Base-by-base conservation (phyloP, 192 early-diverging fungal species). In the Cladochytrium replicatum region DNA sequence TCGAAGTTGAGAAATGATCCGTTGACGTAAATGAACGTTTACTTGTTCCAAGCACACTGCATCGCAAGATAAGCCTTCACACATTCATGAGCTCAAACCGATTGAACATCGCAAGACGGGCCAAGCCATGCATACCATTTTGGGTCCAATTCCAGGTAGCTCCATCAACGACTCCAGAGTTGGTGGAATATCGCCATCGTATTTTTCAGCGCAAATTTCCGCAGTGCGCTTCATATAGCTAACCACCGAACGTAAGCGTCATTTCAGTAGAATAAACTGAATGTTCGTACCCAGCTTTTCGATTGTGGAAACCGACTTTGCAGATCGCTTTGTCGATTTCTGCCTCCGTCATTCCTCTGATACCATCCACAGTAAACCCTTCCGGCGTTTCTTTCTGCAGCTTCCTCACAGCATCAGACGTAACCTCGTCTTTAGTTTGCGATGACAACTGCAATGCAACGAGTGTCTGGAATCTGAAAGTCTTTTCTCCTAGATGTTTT, bases 81-180 rank as follows among this genome's bases (percentile, higher is more conserved):
- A n/a, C n/a, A n/a, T n/a, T n/a, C n/a, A n/a, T n/a, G 81, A 79
- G 71, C 43, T 31, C 23, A 24, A 26, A 28, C 13, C 0, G 6
- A 46, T 28, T 3, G 46, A 34, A 21, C 15, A 23, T 26, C 21
- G 25, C 19, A 27, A 32, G 32, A 42, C 7, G 45, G 54, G 71
- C n/a, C n/a, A n/a, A n/a, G n/a, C n/a, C n/a, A n/a, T n/a, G n/a
- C n/a, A n/a, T n/a, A n/a, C 83, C 86, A 97, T 97, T 58, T 97
- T 97, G 1, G 93, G 93, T 7, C 93, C 93, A 29, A 97, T 84
- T 9, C 93, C 93, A 0, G 89, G 89, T 39, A 97, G 57, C 37
- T 63, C 73, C n/a, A 83, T 68, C 50, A 97, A 57, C 15, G 60
- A 81, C 32, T 88, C 84, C 22, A 90, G 67, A 2, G 82, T 86